Evolutionary conservation across 805 yeast species (phyloP).

Genomic region (Sungouiella thailandica): DNA sequence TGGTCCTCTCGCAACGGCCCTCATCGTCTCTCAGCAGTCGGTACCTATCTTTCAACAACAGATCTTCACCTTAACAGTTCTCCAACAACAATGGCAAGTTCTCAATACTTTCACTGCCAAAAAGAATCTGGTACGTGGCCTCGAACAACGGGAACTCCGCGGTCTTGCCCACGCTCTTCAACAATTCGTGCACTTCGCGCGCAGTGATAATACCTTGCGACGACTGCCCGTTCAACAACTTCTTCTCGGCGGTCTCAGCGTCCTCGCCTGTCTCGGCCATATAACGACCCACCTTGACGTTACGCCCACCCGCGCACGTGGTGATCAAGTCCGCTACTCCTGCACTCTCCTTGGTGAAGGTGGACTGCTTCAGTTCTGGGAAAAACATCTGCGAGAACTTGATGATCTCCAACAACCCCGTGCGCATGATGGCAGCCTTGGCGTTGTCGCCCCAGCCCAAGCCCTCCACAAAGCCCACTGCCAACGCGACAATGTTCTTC

Average conservation of each 20-base stretch:
- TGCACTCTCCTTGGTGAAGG: conserved; percentile 90
- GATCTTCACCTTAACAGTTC: conserved; percentile 1
- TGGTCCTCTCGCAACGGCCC: too few species aligned
- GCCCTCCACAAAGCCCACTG: conserved; percentile 97
- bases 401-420: conserved; percentile 87
- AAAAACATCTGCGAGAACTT: conserved; percentile 68
- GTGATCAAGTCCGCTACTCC: conserved; percentile 99
- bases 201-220: conserved; percentile 94
- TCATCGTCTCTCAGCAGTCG: too few species aligned
- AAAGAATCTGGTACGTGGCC: conserved; percentile 79
- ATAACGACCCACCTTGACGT: conserved; percentile 82
- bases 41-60: too few species aligned
- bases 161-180: conserved; percentile 45
- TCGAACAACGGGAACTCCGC: conserved; percentile 78
- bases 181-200: conserved; percentile 84
- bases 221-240: conserved; percentile 87
- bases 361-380: conserved; percentile 51
- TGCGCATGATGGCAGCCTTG: conserved; percentile 94
- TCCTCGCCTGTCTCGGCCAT: conserved; percentile 76
- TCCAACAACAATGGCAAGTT: conserved; percentile 71
- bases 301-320: conserved; percentile 96
- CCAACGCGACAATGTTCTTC: conserved; percentile 92
- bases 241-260: conserved; percentile 80
- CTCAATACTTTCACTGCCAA: conserved; percentile 67
- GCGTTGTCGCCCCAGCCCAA: conserved; percentile 99